These are phyloP conservation scores for Colletotrichum sp. DNA, from an alignment of 2,329 filamentous ascomycete genomes.

Conservation along the genomic window DNA sequence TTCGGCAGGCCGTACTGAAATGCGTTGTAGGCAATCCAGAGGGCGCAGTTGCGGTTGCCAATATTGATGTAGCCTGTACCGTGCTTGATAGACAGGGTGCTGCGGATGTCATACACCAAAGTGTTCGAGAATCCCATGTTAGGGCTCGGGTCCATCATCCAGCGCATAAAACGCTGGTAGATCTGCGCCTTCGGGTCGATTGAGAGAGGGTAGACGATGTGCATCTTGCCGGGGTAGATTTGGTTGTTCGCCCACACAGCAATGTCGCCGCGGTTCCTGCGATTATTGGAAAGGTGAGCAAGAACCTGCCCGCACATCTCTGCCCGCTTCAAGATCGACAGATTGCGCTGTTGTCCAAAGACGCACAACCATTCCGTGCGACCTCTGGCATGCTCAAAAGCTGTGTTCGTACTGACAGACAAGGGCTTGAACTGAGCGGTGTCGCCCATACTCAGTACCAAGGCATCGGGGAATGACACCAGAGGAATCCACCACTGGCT, in stretches of 20 bases:
- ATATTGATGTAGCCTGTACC: background rate
- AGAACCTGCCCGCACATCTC: background rate
- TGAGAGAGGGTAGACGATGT: background rate
- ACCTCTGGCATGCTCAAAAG: background rate
- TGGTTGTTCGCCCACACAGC: background rate
- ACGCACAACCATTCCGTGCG: background rate
- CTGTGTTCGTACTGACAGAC: background rate
- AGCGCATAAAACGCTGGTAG: background rate
- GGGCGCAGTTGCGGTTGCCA: background rate
- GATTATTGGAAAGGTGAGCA: background rate
- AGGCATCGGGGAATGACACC: background rate
- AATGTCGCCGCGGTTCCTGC: background rate
- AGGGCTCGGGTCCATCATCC: background rate
- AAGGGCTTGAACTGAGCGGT: background rate
- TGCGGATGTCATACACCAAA: background rate
- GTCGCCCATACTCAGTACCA: background rate
- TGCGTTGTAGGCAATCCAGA: background rate
- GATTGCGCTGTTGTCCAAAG: background rate
- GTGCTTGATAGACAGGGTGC: background rate
- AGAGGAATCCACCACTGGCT: slow-evolving; percentile 6
- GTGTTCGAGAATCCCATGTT: background rate
- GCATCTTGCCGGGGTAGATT: background rate
- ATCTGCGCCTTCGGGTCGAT: background rate
- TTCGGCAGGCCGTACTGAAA: background rate
- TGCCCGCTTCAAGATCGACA: background rate